phyloP scores from a whole-genome alignment of 306 rosid genomes.

The Quercus engelmannii region DNA sequence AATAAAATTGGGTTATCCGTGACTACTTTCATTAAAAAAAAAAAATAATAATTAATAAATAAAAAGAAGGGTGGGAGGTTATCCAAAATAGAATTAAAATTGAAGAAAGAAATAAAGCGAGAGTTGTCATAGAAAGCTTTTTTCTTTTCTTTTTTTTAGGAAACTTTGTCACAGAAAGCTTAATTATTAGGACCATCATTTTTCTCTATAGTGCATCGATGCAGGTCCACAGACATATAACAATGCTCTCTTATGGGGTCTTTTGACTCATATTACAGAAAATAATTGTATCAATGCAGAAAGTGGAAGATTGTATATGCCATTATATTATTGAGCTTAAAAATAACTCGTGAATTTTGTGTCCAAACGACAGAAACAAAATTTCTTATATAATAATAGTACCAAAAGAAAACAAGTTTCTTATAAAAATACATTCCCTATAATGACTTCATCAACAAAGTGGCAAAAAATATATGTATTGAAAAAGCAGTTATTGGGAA shows the following conservation, averaged over 20 bases:
- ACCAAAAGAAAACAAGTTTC: not conserved
- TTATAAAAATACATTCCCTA: not conserved
- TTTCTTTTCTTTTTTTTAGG: no score
- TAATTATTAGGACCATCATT: not conserved
- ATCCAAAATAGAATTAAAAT: no score
- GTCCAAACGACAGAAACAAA: not conserved
- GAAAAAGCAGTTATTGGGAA: conserved; percentile 29
- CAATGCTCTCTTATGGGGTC: conserved; percentile 1
- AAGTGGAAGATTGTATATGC: conserved; percentile 12
- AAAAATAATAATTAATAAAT: no score
- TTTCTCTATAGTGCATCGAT: not conserved
- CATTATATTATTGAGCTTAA: not conserved
- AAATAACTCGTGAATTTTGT: not conserved
- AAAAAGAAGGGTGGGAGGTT: no score
- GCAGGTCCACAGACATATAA: conserved; percentile 6
- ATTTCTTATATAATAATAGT: not conserved
- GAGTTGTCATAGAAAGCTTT: no score
- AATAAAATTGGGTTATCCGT: not conserved
- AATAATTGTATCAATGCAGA: not conserved
- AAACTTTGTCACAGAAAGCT: not conserved
- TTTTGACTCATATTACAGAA: not conserved
- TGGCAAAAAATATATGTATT: not conserved
- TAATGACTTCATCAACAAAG: not conserved
- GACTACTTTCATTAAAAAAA: no score
- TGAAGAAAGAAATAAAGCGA: not conserved